Conservation (phyloP, 176 grass and related monocot genomes). For the Bonia amplexicaulis region DNA sequence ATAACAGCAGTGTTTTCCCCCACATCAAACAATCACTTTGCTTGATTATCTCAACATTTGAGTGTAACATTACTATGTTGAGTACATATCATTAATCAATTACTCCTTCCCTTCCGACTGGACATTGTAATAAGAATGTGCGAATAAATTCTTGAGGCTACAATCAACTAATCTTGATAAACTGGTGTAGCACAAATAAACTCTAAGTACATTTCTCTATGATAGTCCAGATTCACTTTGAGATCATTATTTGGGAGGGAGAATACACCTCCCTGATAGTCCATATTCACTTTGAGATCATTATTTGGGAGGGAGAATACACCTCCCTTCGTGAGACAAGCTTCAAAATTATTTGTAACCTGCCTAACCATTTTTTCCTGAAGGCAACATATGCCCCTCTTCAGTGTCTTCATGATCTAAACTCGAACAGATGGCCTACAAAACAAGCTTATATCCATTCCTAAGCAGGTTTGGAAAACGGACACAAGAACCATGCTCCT, state of each 20-base stretch:
- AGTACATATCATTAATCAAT: background rate
- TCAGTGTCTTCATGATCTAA: background rate
- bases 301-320: background rate
- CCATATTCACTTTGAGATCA: background rate
- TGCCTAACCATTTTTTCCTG: background rate
- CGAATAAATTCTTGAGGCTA: background rate
- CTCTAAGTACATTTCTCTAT: background rate
- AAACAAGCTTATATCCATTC: constrained; percentile 23
- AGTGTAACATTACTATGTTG: background rate
- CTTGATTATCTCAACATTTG: background rate
- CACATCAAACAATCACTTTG: background rate
- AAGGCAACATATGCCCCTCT: background rate
- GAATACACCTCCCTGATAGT: background rate
- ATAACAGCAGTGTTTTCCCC: background rate
- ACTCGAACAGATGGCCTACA: background rate
- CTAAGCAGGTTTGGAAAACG: constrained; percentile 1
- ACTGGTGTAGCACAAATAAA: background rate
- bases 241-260: background rate
- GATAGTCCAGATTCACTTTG: background rate
- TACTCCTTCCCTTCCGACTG: background rate
- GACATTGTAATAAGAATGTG: too few species aligned
- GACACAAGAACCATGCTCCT: background rate
- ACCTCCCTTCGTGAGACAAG: background rate
- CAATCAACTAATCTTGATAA: background rate
- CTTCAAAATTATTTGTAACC: background rate